Conservation (phyloP, 176 grass and related monocot species). For the Musa acuminata region DNA sequence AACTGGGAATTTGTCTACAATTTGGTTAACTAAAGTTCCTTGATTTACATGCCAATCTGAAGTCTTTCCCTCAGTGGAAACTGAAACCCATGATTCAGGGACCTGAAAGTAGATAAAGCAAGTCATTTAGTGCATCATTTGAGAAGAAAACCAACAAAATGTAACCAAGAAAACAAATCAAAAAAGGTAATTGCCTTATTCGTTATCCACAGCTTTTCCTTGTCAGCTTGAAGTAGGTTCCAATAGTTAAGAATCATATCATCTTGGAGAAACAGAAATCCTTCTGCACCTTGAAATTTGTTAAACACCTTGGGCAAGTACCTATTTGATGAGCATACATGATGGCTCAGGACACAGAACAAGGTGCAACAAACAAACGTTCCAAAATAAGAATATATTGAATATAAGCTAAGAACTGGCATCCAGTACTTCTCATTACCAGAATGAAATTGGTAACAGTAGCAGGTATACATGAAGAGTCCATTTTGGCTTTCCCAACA, state of each 20-base stretch:
- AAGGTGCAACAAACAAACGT: neutral
- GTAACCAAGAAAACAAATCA: neutral
- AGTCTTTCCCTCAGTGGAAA: slow-evolving; percentile 44
- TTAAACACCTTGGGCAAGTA: slow-evolving; percentile 84
- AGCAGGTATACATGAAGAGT: no score
- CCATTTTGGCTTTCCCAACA: no score
- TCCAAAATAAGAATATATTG: neutral
- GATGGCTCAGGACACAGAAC: neutral
- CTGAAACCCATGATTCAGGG: slow-evolving; percentile 64
- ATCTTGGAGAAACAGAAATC: slow-evolving; percentile 95
- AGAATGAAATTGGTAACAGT: no score
- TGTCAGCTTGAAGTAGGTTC: slow-evolving; percentile 91
- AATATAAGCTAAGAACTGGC: neutral
- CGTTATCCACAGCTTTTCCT: slow-evolving; percentile 89
- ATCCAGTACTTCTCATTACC: no score
- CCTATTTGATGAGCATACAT: slow-evolving; percentile 29
- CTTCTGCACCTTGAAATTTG: slow-evolving; percentile 71
- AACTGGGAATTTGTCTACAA: slow-evolving; percentile 64
- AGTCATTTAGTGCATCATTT: slow-evolving; percentile 12
- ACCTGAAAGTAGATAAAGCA: slow-evolving; percentile 42
- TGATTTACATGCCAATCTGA: slow-evolving; percentile 86
- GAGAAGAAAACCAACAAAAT: slow-evolving; percentile 7
- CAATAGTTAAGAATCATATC: slow-evolving; percentile 94
- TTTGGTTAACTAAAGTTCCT: slow-evolving; percentile 65
- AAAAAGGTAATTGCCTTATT: slow-evolving; percentile 48